These are phyloP conservation scores for Phytophthora hybrid DNA, from an alignment of 352 stramenopile genomes.

Conservation along the genomic window DNA sequence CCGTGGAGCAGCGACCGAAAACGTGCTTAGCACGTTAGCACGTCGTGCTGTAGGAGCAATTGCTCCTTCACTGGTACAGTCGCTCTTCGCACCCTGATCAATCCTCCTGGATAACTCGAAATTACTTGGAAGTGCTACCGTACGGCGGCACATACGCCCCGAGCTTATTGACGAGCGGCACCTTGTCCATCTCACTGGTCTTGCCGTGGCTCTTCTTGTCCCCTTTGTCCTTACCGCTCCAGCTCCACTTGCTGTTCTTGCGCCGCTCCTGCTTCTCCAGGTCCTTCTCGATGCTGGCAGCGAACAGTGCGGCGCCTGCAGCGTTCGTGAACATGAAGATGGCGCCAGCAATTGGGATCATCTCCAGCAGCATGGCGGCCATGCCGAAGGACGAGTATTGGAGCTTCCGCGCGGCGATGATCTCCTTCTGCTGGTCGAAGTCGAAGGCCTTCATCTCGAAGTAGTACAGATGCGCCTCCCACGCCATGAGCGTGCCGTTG, in stretches of 20 bases:
- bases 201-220: constrained; percentile 19
- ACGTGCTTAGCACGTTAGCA: no score
- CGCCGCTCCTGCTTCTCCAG: constrained; percentile 31
- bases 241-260: constrained; percentile 30
- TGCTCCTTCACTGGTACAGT: no score
- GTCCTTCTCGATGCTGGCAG: constrained; percentile 60
- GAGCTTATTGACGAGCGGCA: constrained; percentile 43
- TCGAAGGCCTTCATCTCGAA: constrained; percentile 63
- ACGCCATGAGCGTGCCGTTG: constrained; percentile 62
- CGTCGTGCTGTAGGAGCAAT: no score
- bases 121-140: constrained; percentile 39
- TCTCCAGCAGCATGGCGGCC: constrained; percentile 64
- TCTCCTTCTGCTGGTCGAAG: constrained; percentile 58
- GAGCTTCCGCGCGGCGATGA: constrained; percentile 45
- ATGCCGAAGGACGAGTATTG: constrained; percentile 68
- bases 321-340: constrained; percentile 75
- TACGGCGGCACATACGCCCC: constrained; percentile 43
- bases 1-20: no score
- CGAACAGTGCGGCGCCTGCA: constrained; percentile 62
- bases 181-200: constrained; percentile 25
- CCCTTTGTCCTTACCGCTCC: constrained; percentile 25
- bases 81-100: no score
- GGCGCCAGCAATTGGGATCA: constrained; percentile 58
- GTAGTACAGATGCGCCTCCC: constrained; percentile 69
- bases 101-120: not conserved